These are phyloP conservation scores for Evansstolkia leycettana DNA, from an alignment of 495 filamentous ascomycete species.

Conservation along the genomic window DNA sequence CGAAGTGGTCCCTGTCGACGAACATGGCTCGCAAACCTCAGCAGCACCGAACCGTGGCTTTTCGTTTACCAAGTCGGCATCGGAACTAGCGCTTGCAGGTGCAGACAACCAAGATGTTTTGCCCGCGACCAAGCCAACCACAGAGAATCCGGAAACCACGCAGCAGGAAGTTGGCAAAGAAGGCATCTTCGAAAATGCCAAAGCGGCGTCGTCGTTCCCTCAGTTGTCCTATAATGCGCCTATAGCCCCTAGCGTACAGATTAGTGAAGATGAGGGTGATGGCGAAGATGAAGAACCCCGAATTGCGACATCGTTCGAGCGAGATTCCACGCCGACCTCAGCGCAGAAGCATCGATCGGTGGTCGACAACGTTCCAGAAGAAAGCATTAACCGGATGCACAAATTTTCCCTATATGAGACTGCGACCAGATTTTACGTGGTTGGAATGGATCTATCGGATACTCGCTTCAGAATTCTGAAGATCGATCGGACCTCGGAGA, in stretches of 20 bases:
- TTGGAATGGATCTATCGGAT: conserved; percentile 82
- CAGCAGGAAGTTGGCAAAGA: conserved; percentile 5
- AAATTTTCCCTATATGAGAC: conserved; percentile 95
- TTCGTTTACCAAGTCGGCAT: conserved; percentile 2
- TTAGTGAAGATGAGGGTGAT: conserved; percentile 16
- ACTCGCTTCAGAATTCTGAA: conserved; percentile 82
- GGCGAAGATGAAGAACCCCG: conserved; percentile 31
- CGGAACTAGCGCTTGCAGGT: conserved; percentile 2
- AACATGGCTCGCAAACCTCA: conserved; percentile 7
- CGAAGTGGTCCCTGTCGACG: conserved; percentile 4
- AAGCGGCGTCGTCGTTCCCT: conserved; percentile 1
- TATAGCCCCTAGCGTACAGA: conserved; percentile 9
- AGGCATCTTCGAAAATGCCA: too few species aligned
- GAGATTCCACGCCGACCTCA: conserved; percentile 23
- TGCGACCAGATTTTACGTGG: conserved; percentile 80
- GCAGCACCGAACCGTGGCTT: conserved; percentile 2
- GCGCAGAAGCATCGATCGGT: conserved; percentile 32
- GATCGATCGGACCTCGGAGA: conserved; percentile 79
- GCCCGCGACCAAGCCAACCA: too few species aligned
- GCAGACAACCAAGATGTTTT: conserved; percentile 2
- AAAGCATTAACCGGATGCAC: conserved; percentile 77
- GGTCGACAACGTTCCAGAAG: conserved; percentile 51
- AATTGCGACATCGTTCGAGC: conserved; percentile 31
- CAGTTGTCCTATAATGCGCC: conserved; percentile 13
- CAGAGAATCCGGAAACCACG: conserved; percentile 4